phyloP scores from a whole-genome alignment of 345 rosid species.

The Capsella bursapastoris region DNA sequence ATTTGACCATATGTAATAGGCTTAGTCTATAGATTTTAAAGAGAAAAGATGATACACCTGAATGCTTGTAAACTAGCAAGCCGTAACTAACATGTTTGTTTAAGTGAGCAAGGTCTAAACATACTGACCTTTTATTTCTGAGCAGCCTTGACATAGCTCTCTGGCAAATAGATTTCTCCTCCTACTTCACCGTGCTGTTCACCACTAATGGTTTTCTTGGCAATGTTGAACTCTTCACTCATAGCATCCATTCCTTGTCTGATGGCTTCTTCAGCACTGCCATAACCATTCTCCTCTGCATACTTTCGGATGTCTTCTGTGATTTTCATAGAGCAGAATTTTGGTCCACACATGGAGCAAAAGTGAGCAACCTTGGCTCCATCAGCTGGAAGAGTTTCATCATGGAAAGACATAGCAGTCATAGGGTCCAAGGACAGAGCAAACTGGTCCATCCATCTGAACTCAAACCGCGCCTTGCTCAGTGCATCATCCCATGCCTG shows the following conservation, averaged over 20 bases:
- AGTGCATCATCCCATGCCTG: constrained; percentile 98
- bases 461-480: constrained; percentile 96
- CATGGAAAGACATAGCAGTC: constrained; percentile 99
- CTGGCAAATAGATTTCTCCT: constrained; percentile 94
- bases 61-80: not conserved
- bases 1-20: not conserved
- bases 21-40: not conserved
- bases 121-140: constrained; percentile 59
- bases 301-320: constrained; percentile 97
- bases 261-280: constrained; percentile 88
- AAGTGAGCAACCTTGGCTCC: constrained; percentile 99
- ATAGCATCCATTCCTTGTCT: constrained; percentile 90
- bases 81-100: constrained; percentile 7
- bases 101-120: not conserved
- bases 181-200: constrained; percentile 98
- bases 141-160: constrained; percentile 55
- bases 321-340: constrained; percentile 99
- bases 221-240: constrained; percentile 91
- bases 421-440: constrained; percentile 95
- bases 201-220: constrained; percentile 89
- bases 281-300: constrained; percentile 97
- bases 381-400: constrained; percentile 94
- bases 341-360: constrained; percentile 99
- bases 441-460: constrained; percentile 99
- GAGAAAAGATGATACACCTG: not conserved